These are phyloP conservation scores for Coemansia sp. DNA, from an alignment of 192 early-diverging fungal genomes.

Conservation along the genomic window DNA sequence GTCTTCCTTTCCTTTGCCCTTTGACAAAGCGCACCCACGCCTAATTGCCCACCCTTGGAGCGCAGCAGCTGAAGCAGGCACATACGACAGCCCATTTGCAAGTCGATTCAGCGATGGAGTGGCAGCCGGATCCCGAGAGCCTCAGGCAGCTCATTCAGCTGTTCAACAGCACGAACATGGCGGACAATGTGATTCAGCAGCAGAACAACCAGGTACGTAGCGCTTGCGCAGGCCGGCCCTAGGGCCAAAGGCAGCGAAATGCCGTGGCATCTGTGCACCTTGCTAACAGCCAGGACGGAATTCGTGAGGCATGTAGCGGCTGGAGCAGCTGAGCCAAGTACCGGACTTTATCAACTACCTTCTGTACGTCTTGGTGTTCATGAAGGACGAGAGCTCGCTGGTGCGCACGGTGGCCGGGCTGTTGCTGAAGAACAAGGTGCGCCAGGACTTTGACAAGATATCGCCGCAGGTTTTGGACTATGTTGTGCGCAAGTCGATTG, in stretches of 20 bases:
- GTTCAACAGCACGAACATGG: slow-evolving; percentile 65
- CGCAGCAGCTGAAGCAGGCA: no score
- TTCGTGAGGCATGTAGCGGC: slow-evolving; percentile 48
- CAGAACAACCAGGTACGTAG: slow-evolving; percentile 68
- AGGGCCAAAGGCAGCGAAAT: no score
- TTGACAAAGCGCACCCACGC: not conserved
- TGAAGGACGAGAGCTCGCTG: slow-evolving; percentile 59
- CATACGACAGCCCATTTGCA: not conserved
- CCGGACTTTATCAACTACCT: slow-evolving; percentile 91
- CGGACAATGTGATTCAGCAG: slow-evolving; percentile 62
- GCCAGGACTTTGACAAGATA: slow-evolving; percentile 49
- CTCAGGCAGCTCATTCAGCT: slow-evolving; percentile 71
- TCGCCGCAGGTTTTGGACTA: slow-evolving; percentile 60
- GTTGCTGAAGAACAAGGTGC: slow-evolving; percentile 72
- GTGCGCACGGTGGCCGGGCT: slow-evolving; percentile 82
- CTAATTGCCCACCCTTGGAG: no score
- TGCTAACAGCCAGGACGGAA: no score
- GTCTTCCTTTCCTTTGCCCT: not conserved
- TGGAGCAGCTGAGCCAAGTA: slow-evolving; percentile 68
- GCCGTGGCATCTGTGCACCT: no score
- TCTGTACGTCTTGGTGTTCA: slow-evolving; percentile 73
- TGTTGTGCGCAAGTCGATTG: slow-evolving; percentile 55
- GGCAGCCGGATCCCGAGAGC: slow-evolving; percentile 76
- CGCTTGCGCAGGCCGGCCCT: not conserved
- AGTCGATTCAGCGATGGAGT: slow-evolving; percentile 43